phyloP scores from a whole-genome alignment of 2,329 filamentous ascomycete genomes.

The Verticillium alfalfae region DNA sequence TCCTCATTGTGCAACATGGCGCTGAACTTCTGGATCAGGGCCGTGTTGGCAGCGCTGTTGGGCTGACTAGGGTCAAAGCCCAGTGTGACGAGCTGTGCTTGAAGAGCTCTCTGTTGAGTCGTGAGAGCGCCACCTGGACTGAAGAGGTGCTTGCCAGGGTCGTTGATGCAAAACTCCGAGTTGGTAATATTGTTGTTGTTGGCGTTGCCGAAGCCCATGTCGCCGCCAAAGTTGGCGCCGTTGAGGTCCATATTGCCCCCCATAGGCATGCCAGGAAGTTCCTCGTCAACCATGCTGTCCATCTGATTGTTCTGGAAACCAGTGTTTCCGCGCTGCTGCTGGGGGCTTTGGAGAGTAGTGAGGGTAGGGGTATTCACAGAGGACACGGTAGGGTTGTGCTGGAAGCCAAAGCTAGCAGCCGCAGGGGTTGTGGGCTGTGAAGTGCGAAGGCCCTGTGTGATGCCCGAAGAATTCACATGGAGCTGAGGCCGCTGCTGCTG shows the following conservation, averaged over 20 bases:
- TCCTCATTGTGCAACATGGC: constrained; percentile 74
- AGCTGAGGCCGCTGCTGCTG: constrained; percentile 65
- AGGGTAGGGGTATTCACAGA: constrained; percentile 94
- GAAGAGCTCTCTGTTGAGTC: constrained; percentile 55
- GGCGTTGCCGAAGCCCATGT: constrained; percentile 49
- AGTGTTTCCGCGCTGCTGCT: constrained; percentile 29
- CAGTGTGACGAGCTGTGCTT: constrained; percentile 65
- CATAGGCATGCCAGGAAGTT: constrained; percentile 58
- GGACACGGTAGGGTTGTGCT: constrained; percentile 93
- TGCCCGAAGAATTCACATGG: constrained; percentile 72
- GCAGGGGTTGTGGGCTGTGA: constrained; percentile 85
- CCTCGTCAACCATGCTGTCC: constrained; percentile 70
- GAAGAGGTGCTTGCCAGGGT: constrained; percentile 89
- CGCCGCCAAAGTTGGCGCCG: constrained; percentile 44
- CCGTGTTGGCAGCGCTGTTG: constrained; percentile 66
- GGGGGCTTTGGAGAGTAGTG: constrained; percentile 65
- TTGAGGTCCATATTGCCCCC: constrained; percentile 59
- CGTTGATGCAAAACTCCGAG: constrained; percentile 67
- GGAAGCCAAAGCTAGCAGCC: constrained; percentile 69
- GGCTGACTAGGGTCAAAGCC: constrained; percentile 71
- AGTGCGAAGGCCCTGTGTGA: constrained; percentile 72
- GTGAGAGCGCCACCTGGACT: constrained; percentile 73
- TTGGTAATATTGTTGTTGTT: constrained; percentile 38
- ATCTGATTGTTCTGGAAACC: constrained; percentile 44
- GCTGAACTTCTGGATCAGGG: constrained; percentile 50